A percentile compares a stretch with the other conserved stretches of the same genome.
Conservation (phyloP, 2,329 filamentous ascomycete species). For the Phaeosphaeriaceae sp. region DNA sequence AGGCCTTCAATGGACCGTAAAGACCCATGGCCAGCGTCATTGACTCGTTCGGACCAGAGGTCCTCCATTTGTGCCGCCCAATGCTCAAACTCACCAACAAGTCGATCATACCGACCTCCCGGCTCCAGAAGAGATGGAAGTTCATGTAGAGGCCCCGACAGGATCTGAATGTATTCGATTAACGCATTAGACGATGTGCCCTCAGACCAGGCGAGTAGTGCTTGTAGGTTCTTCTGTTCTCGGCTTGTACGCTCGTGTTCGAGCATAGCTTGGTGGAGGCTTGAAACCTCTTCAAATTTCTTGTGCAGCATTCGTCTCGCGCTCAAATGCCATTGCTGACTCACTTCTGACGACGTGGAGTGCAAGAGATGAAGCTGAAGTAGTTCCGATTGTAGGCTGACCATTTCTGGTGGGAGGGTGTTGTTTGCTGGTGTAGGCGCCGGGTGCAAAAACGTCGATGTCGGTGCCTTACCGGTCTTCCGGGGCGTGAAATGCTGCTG, state of each 20-base stretch:
- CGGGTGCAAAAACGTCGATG: slow-evolving; percentile 45
- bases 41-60: slow-evolving; percentile 29
- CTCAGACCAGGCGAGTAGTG: slow-evolving; percentile 44
- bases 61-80: slow-evolving; percentile 43
- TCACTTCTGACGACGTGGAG: slow-evolving; percentile 26
- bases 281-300: slow-evolving; percentile 49
- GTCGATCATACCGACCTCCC: slow-evolving; percentile 40
- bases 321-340: slow-evolving; percentile 41
- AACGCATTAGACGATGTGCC: slow-evolving; percentile 34
- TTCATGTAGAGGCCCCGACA: slow-evolving; percentile 47
- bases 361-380: slow-evolving; percentile 49
- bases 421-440: slow-evolving; percentile 23
- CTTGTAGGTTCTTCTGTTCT: slow-evolving; percentile 46
- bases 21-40: slow-evolving; percentile 8
- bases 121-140: slow-evolving; percentile 41
- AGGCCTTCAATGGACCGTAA: slow-evolving; percentile 36
- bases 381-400: slow-evolving; percentile 45
- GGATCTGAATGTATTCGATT: slow-evolving; percentile 43
- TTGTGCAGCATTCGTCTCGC: slow-evolving; percentile 37
- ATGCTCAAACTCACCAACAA: slow-evolving; percentile 38
- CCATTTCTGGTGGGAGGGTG: slow-evolving; percentile 37
- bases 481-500: slow-evolving; percentile 51
- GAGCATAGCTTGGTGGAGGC: slow-evolving; percentile 42
- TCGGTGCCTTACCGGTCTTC: slow-evolving; percentile 45
- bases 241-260: slow-evolving; percentile 45